Conservation (phyloP, 2,329 filamentous ascomycete species). For the Arthrobotrys sinensis region DNA sequence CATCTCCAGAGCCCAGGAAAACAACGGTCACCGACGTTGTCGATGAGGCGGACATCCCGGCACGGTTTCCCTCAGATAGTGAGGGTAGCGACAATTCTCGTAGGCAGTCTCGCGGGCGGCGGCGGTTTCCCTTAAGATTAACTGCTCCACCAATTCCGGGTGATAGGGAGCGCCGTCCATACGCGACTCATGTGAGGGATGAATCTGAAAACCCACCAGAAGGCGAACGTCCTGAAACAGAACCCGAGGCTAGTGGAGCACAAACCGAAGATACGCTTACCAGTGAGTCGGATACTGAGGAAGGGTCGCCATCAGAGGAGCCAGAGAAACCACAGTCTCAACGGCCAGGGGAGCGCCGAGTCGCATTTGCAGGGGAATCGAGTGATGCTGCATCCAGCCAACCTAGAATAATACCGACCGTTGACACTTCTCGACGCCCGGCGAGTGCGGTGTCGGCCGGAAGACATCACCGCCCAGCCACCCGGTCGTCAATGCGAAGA, state of each 20-base stretch:
- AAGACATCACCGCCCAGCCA: not conserved
- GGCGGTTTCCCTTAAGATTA: not conserved
- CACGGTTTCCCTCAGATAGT: not conserved
- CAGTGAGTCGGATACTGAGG: not conserved
- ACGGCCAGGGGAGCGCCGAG: not conserved
- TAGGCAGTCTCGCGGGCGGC: not conserved
- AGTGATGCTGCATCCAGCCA: not conserved
- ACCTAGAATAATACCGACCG: not conserved
- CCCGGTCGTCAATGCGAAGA: not conserved
- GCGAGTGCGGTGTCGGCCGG: not conserved
- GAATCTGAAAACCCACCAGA: not conserved
- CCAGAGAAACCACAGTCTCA: not conserved
- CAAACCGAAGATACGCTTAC: not conserved
- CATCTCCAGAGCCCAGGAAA: not conserved
- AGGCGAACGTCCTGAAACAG: not conserved
- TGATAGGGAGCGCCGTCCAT: not conserved
- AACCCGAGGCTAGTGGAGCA: too few species aligned
- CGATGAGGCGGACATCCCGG: not conserved
- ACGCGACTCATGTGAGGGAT: not conserved
- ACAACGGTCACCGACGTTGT: not conserved
- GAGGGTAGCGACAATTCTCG: not conserved
- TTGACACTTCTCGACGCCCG: not conserved
- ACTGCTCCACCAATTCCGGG: not conserved
- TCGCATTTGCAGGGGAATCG: not conserved
- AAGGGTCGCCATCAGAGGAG: too few species aligned